Evolutionary conservation across 2,329 filamentous ascomycete genomes (phyloP), one percentile per base, ranked within the genome.

Genomic region (Emericellopsis atlantica): DNA sequence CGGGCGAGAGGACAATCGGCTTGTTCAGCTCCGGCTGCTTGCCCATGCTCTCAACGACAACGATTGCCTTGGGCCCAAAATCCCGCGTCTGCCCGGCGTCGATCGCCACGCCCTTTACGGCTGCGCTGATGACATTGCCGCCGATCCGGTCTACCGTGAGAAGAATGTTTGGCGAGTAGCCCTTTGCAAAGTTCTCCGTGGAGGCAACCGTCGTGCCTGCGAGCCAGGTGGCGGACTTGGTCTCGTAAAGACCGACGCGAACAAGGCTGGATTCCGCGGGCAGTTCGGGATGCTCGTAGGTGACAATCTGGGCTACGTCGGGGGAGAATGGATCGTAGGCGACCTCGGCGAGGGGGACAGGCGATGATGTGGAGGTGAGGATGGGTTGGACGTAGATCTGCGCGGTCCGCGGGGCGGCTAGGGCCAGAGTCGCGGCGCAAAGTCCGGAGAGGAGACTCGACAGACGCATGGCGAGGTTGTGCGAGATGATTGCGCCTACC

Each of bases 11-110:
- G 37, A 81, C 71, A 32, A 84, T 66, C 3, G 79, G 78, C 59
- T 72, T 74, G 51, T 81, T 81, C 51, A 83, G 59, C 48, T 69
- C 67, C 2, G 76, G 76, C 53, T 71, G 66, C 54, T 67, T 69
- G 2, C 76, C 79, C 42, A 56, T 59, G 36, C 51, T 57, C 34
- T 67, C 62, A 21, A 64, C 58, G 36, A 70, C 51, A 37, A 82
- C 59, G 40, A 67, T 55, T 7, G 71, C 74, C 61, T 75, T 67
- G 36, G 78, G 76, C 0, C 75, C 76, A 60, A 81, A 81, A 53
- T 81, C 76, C 47, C 77, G 66, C 50, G 77, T 81, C 49, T 73
- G 66, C 2, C 77, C 77, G 10, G 77, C 77, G 53, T 81, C 77
- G 43, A 81, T 74, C 48, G 55, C 55, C 16, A 76, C 68, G n/a